Base-by-base conservation (phyloP, 169 alveolate species). In the Plasmodium cynomolgi region DNA sequence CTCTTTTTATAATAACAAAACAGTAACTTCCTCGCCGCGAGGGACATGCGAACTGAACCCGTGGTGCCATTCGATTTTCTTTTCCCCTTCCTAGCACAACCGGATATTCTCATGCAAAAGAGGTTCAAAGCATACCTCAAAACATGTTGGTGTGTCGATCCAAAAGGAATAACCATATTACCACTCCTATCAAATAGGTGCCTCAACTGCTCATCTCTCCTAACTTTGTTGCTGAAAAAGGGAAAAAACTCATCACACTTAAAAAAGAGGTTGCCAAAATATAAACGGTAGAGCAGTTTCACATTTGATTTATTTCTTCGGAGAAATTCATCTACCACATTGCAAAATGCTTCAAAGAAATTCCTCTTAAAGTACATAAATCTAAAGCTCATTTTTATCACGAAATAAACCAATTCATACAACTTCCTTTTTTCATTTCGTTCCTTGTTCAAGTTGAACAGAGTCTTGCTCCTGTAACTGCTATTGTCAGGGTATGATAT, bases 341-440 rank as follows among this genome's bases (percentile, higher is more conserved):
- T 62, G 50, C 81, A 88, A 20, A 88, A 58, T 58, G 31, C 54
- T 29, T 88, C 31, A n/a, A 79, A 88, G 33, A 88, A 56, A 39
- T 34, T 88, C 41, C 41, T 79, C 47, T 29, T 62, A 88, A 62
- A 88, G 9, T 68, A 68, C 77, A 88, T 80, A 88, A 56, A n/a
- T 13, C 23, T 41, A 77, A 41, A 41, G n/a, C 50, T 34, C 37
- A 88, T 88, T 80, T 41, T 80, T 23, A 88, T 88, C 20, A 80
- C 82, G 15, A 88, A 88, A 62, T 58, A 88, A 44, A 88, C 44
- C 15, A 88, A 83, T 80, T 88, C 94, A 50, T 88, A 62, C 31
- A 88, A 68, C 11, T 62, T 88, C n/a, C 50, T 79, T 62, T 80
- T 79, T n/a, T 79, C 71, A 39, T 62, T 41, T 39, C 47, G 9